These are phyloP conservation scores for Yamadazyma triangularis DNA, from an alignment of 1,139 yeast genomes.

Conservation along the genomic window DNA sequence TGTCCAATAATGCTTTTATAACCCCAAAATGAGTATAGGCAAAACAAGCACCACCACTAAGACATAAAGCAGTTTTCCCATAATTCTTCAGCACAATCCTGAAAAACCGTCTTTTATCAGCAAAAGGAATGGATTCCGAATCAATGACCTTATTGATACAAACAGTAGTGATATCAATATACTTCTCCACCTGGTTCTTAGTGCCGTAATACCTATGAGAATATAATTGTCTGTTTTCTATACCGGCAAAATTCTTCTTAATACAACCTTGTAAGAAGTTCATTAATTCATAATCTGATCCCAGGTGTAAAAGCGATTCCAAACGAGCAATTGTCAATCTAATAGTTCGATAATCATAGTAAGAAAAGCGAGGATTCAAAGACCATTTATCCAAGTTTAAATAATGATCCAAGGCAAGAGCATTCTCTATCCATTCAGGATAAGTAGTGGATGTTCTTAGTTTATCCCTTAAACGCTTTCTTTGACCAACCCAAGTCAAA, in stretches of 20 bases:
- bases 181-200: slow-evolving; percentile 53
- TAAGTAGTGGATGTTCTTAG: slow-evolving; percentile 49
- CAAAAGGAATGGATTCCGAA: slow-evolving; percentile 31
- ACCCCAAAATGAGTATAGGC: slow-evolving; percentile 78
- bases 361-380: slow-evolving; percentile 55
- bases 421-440: slow-evolving; percentile 60
- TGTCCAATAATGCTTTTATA: slow-evolving; percentile 64
- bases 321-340: slow-evolving; percentile 47
- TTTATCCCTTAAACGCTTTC: slow-evolving; percentile 45
- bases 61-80: slow-evolving; percentile 69
- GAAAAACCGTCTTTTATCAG: slow-evolving; percentile 51
- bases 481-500: slow-evolving; percentile 57
- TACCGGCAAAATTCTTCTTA: slow-evolving; percentile 73
- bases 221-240: slow-evolving; percentile 66
- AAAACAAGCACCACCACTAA: slow-evolving; percentile 80
- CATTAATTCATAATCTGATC: slow-evolving; percentile 46
- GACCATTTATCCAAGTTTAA: slow-evolving; percentile 65
- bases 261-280: slow-evolving; percentile 62
- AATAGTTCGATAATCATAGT: slow-evolving; percentile 65
- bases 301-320: slow-evolving; percentile 25
- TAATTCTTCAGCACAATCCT: slow-evolving; percentile 57
- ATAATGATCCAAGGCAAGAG: slow-evolving; percentile 51
- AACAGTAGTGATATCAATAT: slow-evolving; percentile 48
- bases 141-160: slow-evolving; percentile 44
- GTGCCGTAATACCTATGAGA: slow-evolving; percentile 78